Base-by-base conservation (phyloP, 345 rosid genomes). In the Turnera subulata region DNA sequence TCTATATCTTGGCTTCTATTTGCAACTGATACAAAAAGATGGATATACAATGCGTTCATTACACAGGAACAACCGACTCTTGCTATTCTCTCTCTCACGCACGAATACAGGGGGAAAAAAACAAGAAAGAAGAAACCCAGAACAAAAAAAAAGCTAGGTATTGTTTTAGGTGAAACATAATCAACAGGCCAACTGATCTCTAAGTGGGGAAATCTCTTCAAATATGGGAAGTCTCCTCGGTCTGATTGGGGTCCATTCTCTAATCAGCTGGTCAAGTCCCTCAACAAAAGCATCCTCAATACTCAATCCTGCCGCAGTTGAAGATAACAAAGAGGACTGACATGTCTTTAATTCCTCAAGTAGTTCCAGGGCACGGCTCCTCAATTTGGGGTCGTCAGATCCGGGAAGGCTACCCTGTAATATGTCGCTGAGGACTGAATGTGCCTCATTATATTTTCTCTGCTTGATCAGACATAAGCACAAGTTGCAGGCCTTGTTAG, bases 171-270 rank as follows among this genome's bases (percentile, higher is more conserved):
- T 22, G 35, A 3, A 20, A 5, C 13, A 55, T n/a, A 2, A 32
- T 62, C 60, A 86, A 46, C 84, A 86, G 9, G 88, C 84, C 62
- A 82, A 37, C 55, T 78, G 91, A 65, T 93, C 82, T 65, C 89
- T 75, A 46, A 76, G 69, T 6, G 84, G 68, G 20, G 91, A 85
- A 18, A 90, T 90, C 77, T 88, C 87, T 66, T 93, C 95, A 17
- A 93, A 93, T 53, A 90, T 75, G 15, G 97, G 99, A 15, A 90
- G 77, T 68, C 99, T 87, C 70, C 77, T 90, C 11, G 99, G 76
- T 65, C 79, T 77, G n/a, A 69, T 68, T 1, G 82, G 89, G 19
- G 68, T 82, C 91, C 84, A 76, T 26, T 70, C 80, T 11, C 66
- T 56, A 70, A 73, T 65, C 50, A 80, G 65, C 50, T 67, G 46